These are phyloP conservation scores for Avicennia marina DNA, from an alignment of 257 asterid genomes.

Conservation along the genomic window DNA sequence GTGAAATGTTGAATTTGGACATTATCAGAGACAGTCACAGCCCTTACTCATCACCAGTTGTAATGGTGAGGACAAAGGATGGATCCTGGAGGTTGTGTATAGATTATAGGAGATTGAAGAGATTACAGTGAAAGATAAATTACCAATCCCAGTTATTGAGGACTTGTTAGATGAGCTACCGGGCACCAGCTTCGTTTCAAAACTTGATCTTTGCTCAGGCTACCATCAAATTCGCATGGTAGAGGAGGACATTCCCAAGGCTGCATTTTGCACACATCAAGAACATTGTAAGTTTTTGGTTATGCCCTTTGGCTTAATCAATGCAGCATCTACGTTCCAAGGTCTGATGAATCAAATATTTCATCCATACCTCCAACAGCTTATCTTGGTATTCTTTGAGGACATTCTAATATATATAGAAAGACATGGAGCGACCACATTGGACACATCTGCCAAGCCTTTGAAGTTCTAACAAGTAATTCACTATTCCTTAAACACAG, in stretches of 20 bases:
- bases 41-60: no score
- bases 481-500: neutral
- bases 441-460: neutral
- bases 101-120: no score
- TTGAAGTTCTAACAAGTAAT: neutral
- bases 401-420: slow-evolving; percentile 15
- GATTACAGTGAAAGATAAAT: no score
- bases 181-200: neutral
- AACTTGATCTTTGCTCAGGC: slow-evolving; percentile 6
- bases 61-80: no score
- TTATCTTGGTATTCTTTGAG: slow-evolving; percentile 1
- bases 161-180: slow-evolving; percentile 3
- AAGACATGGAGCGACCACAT: neutral
- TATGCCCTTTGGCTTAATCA: slow-evolving; percentile 8
- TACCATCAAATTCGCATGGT: slow-evolving; percentile 11
- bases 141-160: slow-evolving; percentile 10
- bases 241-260: neutral
- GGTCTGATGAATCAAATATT: neutral
- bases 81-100: no score
- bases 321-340: slow-evolving; percentile 15
- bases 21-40: no score
- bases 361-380: neutral
- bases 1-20: no score
- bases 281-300: slow-evolving; percentile 9
- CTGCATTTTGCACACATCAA: neutral